phyloP scores from a whole-genome alignment of 345 rosid species.

The Eucalyptus shirleyi region DNA sequence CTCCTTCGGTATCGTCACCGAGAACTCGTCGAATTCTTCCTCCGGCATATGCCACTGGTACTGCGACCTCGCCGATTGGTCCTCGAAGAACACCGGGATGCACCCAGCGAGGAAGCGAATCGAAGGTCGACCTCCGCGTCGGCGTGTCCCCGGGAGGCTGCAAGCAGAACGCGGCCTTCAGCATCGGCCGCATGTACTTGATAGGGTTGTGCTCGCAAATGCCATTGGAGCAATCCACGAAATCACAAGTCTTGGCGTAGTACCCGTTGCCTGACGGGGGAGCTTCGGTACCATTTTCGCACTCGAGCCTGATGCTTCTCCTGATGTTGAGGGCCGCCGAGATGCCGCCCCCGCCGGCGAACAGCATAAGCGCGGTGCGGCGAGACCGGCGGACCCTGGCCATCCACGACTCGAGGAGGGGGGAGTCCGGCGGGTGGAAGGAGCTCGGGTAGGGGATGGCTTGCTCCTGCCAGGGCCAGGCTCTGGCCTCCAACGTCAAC shows the following conservation, averaged over 20 bases:
- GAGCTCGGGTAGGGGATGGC: constrained; percentile 89
- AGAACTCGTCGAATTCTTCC: constrained; percentile 33
- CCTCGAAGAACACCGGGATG: constrained; percentile 90
- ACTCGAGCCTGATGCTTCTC: constrained; percentile 73
- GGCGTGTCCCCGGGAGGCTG: constrained; percentile 97
- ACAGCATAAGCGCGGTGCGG: constrained; percentile 50
- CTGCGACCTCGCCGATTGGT: constrained; percentile 58
- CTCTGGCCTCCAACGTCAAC: constrained; percentile 51
- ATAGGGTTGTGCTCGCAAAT: constrained; percentile 88
- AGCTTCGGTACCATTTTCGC: constrained; percentile 18
- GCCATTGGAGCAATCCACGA: constrained; percentile 87
- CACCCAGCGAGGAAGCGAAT: constrained; percentile 84
- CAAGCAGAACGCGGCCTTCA: constrained; percentile 63
- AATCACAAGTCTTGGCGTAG: constrained; percentile 37
- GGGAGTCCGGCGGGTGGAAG: constrained; percentile 67
- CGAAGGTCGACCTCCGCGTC: constrained; percentile 69
- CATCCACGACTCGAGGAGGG: constrained; percentile 57
- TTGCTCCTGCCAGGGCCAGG: constrained; percentile 93
- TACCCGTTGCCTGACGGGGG: background rate
- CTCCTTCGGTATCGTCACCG: constrained; percentile 70
- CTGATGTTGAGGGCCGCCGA: constrained; percentile 50
- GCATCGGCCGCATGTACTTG: constrained; percentile 68
- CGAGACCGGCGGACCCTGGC: constrained; percentile 42
- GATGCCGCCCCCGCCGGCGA: constrained; percentile 86
- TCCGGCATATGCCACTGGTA: constrained; percentile 69